A percentile compares a stretch with the other conserved stretches of the same genome.
These are phyloP conservation scores for Podila minutissima DNA, from an alignment of 192 early-diverging fungal species.

Conservation along the genomic window DNA sequence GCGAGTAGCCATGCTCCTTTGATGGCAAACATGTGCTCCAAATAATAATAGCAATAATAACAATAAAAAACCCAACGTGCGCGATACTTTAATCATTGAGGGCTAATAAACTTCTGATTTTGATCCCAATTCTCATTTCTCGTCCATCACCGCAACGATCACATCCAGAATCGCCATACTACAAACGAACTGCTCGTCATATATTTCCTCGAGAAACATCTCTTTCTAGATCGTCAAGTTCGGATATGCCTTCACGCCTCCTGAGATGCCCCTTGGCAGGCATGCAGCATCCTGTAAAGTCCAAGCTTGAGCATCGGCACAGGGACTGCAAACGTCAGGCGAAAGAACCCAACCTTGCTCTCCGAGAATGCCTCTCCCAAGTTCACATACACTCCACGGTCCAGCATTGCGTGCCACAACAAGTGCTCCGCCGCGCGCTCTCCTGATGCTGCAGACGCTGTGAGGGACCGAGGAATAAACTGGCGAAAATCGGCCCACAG, in stretches of 20 bases:
- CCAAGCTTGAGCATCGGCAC: conserved; percentile 57
- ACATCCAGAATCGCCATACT: no score
- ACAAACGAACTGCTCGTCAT: no score
- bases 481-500: conserved; percentile 69
- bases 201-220: no score
- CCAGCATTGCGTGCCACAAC: conserved; percentile 59
- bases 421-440: conserved; percentile 57
- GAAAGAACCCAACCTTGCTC: conserved; percentile 68
- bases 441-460: conserved; percentile 3
- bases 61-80: no score
- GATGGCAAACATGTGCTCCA: no score
- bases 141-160: no score
- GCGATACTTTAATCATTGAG: no score
- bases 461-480: conserved; percentile 22
- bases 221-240: no score
- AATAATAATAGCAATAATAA: no score
- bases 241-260: not conserved
- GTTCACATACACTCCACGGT: conserved; percentile 73
- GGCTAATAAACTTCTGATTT: no score
- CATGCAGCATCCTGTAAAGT: conserved; percentile 56
- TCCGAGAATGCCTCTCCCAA: conserved; percentile 74
- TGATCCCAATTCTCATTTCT: no score
- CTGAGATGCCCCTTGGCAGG: conserved; percentile 10
- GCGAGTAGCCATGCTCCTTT: no score
- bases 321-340: conserved; percentile 68